Evolutionary conservation across 2,329 filamentous ascomycete species (phyloP).

Genomic region (Talaromyces albobiverticillius): DNA sequence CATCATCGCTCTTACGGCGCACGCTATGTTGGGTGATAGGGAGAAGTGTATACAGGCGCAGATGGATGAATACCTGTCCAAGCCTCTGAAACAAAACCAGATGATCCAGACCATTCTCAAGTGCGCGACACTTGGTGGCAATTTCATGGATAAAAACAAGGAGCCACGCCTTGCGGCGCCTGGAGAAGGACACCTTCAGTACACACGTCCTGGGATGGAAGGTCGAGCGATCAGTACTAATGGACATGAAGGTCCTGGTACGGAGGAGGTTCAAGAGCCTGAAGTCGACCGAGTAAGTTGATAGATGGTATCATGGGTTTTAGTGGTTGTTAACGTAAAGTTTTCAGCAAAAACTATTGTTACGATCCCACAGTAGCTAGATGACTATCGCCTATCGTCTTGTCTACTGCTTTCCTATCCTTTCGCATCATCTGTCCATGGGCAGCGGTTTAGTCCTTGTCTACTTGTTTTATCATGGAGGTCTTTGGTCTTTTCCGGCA

Average conservation of each 20-base stretch:
- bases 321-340: constrained; percentile 1
- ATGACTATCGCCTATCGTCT: constrained; percentile 14
- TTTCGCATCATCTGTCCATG: neutral
- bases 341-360: constrained; percentile 36
- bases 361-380: constrained; percentile 51
- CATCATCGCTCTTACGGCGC: constrained; percentile 93
- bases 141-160: constrained; percentile 42
- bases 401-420: neutral
- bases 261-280: constrained; percentile 61
- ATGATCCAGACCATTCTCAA: constrained; percentile 97
- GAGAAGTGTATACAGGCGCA: constrained; percentile 98
- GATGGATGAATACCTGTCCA: constrained; percentile 99
- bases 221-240: constrained; percentile 67
- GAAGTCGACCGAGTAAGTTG: constrained; percentile 54
- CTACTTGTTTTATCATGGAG: neutral
- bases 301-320: constrained; percentile 4
- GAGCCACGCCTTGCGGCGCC: constrained; percentile 40
- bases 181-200: constrained; percentile 33
- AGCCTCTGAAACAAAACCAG: constrained; percentile 93
- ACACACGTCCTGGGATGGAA: constrained; percentile 55
- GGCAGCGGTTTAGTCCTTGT: neutral
- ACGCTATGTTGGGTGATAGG: constrained; percentile 97
- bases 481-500: neutral
- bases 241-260: constrained; percentile 63
- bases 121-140: constrained; percentile 78